Base-by-base conservation (phyloP, 306 rosid genomes). In the Fragaria iinumae region DNA sequence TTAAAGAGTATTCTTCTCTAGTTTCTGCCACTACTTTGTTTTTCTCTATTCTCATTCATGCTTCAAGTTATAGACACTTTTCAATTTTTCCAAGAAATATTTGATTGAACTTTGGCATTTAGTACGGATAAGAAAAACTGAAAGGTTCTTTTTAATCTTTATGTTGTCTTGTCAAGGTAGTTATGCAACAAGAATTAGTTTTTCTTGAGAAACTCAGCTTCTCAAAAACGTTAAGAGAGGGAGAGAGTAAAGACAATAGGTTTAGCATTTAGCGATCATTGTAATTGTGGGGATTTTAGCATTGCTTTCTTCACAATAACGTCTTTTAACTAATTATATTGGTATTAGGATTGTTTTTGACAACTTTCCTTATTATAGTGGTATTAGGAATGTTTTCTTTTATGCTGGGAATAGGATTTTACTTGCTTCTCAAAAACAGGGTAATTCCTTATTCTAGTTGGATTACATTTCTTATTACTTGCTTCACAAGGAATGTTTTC, bases 201-300 rank as follows among this genome's bases (percentile, higher is more conserved):
- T 29, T 13, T 62, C 67, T 62, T 62, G 67, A 62, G 67, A 62
- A 62, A 29, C 41, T 62, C 39, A 62, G 67, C 67, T 62, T 27
- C 67, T 13, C 10, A 60, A 27, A 9, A 25, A 21, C 6, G 65
- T 23, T 3, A 11, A 60, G 17, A 25, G 10, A 11, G 67, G 16
- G 3, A 60, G 38, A 27, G 5, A 60, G 67, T 4, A 2, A 4
- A 62, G 67, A 62, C 39, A 62, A 25, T 13, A 62, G n/a, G 38
- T 27, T n/a, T n/a, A n/a, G n/a, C n/a, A n/a, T n/a, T n/a, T n/a
- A n/a, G n/a, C n/a, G n/a, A n/a, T n/a, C n/a, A n/a, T n/a, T n/a
- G n/a, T n/a, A n/a, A n/a, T n/a, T n/a, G n/a, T n/a, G n/a, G n/a
- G n/a, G n/a, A n/a, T n/a, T 65, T 29, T 2, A 62, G 39, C 67